Base-by-base conservation (phyloP, 2,329 filamentous ascomycete genomes). In the Magnaporthiopsis incrustans region DNA sequence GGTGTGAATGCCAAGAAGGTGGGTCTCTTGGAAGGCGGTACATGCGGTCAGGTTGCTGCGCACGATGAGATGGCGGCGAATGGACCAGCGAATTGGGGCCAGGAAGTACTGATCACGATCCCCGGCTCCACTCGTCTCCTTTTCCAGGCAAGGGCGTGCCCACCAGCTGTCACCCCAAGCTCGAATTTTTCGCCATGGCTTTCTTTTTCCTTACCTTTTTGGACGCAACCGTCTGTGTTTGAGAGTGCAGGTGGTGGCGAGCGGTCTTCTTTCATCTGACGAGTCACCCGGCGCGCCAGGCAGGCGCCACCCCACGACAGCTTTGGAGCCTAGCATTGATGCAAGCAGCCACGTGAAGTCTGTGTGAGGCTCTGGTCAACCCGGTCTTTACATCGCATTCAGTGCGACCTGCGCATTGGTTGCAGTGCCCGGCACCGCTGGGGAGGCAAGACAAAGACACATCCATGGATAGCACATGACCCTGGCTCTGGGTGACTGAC, bases 1-100 rank as follows among this genome's bases (percentile, higher is more conserved):
- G 70, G 61, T 63, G 32, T n/a, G 12, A 53, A 26, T 60, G 44
- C 50, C 53, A 57, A 25, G 50, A 56, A 44, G 27, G 22, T 44
- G 35, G 35, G 38, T 62, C 50, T 4, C 27, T 33, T 33, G 25
- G 32, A 27, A 25, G 27, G 18, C 44, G n/a, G 27, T 50, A 57
- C 27, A 58, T 27, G 57, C 10, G 57, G 5, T 5, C 57, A 53
- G 7, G 44, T 53, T 18, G 22, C 10, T 53, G 44, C 44, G 22
- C 44, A 53, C 44, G 18, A 53, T 53, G 44, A n/a, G 44, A 53
- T 53, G 18, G 44, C 44, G 44, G 44, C 18, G n/a, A n/a, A 53
- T n/a, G 44, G 44, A 53, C 44, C 44, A n/a, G 44, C 22, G 44
- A 53, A 53, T 53, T 53, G 44, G 18, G 18, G 44, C 44, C 7